phyloP scores from a whole-genome alignment of 495 filamentous ascomycete genomes.

The Lophiostoma macrostomum region DNA sequence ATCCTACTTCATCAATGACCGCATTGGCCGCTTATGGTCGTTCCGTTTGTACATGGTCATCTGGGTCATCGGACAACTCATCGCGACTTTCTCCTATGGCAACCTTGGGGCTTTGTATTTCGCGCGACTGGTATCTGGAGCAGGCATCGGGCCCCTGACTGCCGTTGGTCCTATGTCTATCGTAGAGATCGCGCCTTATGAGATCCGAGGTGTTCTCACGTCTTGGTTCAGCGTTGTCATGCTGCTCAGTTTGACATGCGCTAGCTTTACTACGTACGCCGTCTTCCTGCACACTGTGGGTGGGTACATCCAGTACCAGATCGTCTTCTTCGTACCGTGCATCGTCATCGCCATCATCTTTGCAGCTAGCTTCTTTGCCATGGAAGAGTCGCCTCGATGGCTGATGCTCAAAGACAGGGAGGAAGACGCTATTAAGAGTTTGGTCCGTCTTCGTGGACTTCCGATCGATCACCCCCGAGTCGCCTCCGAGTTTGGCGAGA shows the following conservation, averaged over 20 bases:
- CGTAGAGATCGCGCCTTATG: background rate
- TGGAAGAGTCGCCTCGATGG: background rate
- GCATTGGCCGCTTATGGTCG: too few species aligned
- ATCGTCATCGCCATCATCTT: background rate
- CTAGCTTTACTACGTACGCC: background rate
- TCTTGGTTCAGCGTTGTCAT: background rate
- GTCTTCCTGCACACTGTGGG: background rate
- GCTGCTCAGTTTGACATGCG: background rate
- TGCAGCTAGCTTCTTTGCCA: background rate
- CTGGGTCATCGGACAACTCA: background rate
- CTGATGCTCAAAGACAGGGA: background rate
- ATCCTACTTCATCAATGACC: background rate
- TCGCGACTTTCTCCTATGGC: background rate
- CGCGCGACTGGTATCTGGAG: background rate
- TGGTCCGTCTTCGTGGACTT: background rate
- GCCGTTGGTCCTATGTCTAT: background rate
- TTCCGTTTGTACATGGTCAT: background rate
- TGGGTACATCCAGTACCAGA: background rate
- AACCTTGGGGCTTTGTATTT: background rate
- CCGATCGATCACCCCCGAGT: background rate
- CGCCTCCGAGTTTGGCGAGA: background rate
- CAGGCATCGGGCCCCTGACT: background rate
- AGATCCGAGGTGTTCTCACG: background rate
- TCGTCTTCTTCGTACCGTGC: background rate
- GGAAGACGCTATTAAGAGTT: background rate